Percentiles rank a stretch among this genome's conserved stretches.
Evolutionary conservation across 768 basidiomycete species (phyloP).

Genomic region (Grammothele lineata): DNA sequence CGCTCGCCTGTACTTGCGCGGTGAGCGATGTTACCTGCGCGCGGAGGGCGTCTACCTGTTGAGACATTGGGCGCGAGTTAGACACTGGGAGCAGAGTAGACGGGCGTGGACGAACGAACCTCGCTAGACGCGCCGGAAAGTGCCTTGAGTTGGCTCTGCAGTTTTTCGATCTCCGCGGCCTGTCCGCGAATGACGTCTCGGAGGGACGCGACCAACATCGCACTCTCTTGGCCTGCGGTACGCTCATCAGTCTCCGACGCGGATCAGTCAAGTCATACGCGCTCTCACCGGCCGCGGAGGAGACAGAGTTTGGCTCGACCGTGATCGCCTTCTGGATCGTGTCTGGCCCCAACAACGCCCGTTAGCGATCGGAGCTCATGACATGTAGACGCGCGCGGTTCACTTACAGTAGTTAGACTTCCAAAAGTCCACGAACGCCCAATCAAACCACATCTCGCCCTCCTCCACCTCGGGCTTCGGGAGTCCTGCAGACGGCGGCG

Average conservation of each 20-base stretch:
- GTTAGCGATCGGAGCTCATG: neutral
- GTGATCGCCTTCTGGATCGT: slow-evolving; percentile 72
- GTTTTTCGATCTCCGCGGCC: slow-evolving; percentile 67
- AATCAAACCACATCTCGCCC: slow-evolving; percentile 95
- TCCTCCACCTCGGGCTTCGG: slow-evolving; percentile 43
- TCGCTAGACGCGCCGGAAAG: slow-evolving; percentile 32
- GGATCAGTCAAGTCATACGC: too few relatives aligned
- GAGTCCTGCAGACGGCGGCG: slow-evolving; percentile 26
- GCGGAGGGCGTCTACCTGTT: slow-evolving; percentile 44
- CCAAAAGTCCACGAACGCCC: slow-evolving; percentile 98
- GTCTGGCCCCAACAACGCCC: slow-evolving; percentile 37
- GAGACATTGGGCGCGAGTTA: too few relatives aligned
- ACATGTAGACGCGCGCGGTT: neutral
- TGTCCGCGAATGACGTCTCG: slow-evolving; percentile 81
- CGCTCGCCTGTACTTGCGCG: slow-evolving; percentile 44
- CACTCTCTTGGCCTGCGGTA: slow-evolving; percentile 63
- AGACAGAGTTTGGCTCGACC: slow-evolving; percentile 61
- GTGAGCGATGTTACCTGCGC: slow-evolving; percentile 44
- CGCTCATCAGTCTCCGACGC: slow-evolving; percentile 10
- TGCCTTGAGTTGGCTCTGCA: slow-evolving; percentile 59
- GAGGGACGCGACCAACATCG: slow-evolving; percentile 78
- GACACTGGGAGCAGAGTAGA: neutral
- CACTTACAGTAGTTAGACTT: slow-evolving; percentile 95
- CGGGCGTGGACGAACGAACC: slow-evolving; percentile 4
- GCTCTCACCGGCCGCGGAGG: slow-evolving; percentile 53